Conservation (phyloP, 768 basidiomycete species). For the Phanerochaete carnosa region DNA sequence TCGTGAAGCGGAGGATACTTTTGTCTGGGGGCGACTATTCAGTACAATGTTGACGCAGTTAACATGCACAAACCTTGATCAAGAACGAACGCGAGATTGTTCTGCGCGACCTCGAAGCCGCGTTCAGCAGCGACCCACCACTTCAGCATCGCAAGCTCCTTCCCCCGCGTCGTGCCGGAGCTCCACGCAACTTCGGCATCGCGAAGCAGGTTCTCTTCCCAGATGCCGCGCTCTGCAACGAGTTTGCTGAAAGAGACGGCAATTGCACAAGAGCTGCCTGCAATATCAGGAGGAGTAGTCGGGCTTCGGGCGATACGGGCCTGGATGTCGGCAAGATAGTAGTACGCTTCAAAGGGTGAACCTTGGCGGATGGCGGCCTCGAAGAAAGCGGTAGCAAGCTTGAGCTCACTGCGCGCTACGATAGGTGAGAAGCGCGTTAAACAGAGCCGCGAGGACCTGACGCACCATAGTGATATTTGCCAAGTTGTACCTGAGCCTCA, state of each 20-base stretch:
- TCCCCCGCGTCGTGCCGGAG: constrained; percentile 64
- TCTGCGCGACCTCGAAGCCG: constrained; percentile 91
- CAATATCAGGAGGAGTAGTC: constrained; percentile 42
- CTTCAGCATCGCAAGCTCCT: constrained; percentile 81
- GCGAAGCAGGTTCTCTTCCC: constrained; percentile 75
- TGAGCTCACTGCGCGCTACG: constrained; percentile 66
- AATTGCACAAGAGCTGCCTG: constrained; percentile 78
- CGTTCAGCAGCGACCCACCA: constrained; percentile 97
- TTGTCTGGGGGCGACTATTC: constrained; percentile 45
- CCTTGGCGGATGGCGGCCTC: constrained; percentile 84
- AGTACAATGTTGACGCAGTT: constrained; percentile 28
- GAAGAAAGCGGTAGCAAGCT: constrained; percentile 67
- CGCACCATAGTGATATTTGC: constrained; percentile 71
- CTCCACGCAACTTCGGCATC: constrained; percentile 81
- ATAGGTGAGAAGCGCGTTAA: background rate
- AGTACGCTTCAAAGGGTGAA: constrained; percentile 92
- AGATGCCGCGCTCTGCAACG: constrained; percentile 87
- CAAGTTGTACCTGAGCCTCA: constrained; percentile 90
- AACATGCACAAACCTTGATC: constrained; percentile 71
- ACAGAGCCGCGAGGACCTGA: background rate
- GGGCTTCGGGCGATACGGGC: constrained; percentile 48
- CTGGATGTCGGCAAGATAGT: constrained; percentile 86
- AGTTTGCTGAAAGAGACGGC: constrained; percentile 93
- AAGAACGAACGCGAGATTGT: constrained; percentile 88
- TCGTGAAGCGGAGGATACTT: constrained; percentile 63